Evolutionary conservation across 2,329 filamentous ascomycete genomes (phyloP).

Genomic region (Nemania serpens): DNA sequence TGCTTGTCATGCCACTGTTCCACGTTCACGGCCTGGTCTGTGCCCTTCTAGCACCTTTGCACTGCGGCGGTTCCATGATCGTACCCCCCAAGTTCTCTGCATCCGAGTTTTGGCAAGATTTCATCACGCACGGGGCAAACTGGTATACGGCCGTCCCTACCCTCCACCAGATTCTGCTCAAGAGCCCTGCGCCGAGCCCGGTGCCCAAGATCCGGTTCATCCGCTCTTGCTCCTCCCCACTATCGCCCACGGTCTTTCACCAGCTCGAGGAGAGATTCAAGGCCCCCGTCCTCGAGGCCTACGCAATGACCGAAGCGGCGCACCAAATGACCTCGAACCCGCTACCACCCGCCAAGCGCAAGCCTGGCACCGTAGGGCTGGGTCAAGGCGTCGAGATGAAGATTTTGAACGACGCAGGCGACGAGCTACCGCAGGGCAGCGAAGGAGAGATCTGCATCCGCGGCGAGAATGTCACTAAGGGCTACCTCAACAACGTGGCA

Average conservation of each 20-base stretch:
- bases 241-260: conserved; percentile 80
- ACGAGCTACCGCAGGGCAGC: conserved; percentile 68
- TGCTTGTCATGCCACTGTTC: conserved; percentile 90
- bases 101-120: conserved; percentile 80
- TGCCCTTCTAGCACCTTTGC: conserved; percentile 77
- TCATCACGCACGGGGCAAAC: conserved; percentile 73
- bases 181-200: conserved; percentile 69
- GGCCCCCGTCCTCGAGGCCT: conserved; percentile 85
- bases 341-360: conserved; percentile 70
- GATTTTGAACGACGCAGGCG: conserved; percentile 73
- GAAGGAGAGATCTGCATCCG: conserved; percentile 84
- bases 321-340: conserved; percentile 84
- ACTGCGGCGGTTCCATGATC: conserved; percentile 77
- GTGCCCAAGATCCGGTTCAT: conserved; percentile 82
- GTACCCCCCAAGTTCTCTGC: conserved; percentile 82
- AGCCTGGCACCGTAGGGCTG: conserved; percentile 81
- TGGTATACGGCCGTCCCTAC: conserved; percentile 96
- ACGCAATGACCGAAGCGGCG: conserved; percentile 90
- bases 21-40: conserved; percentile 89
- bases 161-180: conserved; percentile 87
- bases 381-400: conserved; percentile 82
- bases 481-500: conserved; percentile 80
- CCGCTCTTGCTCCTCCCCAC: conserved; percentile 81
- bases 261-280: conserved; percentile 76
- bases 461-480: conserved; percentile 82